Conservation (phyloP, 257 asterid species). For the Petunia secreta region DNA sequence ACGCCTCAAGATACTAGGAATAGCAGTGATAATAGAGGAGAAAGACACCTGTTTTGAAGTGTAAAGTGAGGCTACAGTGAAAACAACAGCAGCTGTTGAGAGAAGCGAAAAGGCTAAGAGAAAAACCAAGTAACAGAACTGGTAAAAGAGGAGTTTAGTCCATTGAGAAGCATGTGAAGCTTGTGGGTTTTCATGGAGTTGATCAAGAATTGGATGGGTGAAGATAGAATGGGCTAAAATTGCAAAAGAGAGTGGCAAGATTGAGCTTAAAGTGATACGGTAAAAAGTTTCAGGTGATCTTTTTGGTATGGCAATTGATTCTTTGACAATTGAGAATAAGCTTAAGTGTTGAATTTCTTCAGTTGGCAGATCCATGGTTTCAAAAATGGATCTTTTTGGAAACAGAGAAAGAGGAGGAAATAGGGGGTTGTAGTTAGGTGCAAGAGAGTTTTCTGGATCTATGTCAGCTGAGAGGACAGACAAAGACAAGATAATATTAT, state of each 20-base stretch:
- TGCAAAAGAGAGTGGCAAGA: constrained; percentile 91
- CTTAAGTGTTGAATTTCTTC: constrained; percentile 76
- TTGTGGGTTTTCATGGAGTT: constrained; percentile 57
- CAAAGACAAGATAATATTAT: background rate
- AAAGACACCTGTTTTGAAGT: constrained; percentile 84
- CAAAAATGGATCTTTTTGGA: background rate
- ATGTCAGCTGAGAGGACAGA: background rate
- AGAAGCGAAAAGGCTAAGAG: constrained; percentile 84
- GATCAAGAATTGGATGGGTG: constrained; percentile 76
- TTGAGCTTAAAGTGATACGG: constrained; percentile 67
- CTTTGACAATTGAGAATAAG: constrained; percentile 60
- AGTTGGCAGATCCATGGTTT: constrained; percentile 69
- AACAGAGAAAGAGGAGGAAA: background rate
- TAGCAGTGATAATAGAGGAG: constrained; percentile 67
- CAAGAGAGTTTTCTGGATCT: background rate
- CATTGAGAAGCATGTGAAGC: constrained; percentile 62
- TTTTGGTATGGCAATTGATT: constrained; percentile 77
- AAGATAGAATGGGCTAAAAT: constrained; percentile 89
- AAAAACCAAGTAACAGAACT: constrained; percentile 81
- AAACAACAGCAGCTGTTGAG: constrained; percentile 91
- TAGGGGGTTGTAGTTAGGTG: background rate
- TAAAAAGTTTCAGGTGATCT: constrained; percentile 82
- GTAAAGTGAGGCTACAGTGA: constrained; percentile 90
- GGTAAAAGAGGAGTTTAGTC: constrained; percentile 72
- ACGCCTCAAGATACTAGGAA: constrained; percentile 75